Evolutionary conservation across 73 alveolate genomes (phyloP), one percentile per base, ranked within the genome.

Genomic region (Blepharisma japonicum): DNA sequence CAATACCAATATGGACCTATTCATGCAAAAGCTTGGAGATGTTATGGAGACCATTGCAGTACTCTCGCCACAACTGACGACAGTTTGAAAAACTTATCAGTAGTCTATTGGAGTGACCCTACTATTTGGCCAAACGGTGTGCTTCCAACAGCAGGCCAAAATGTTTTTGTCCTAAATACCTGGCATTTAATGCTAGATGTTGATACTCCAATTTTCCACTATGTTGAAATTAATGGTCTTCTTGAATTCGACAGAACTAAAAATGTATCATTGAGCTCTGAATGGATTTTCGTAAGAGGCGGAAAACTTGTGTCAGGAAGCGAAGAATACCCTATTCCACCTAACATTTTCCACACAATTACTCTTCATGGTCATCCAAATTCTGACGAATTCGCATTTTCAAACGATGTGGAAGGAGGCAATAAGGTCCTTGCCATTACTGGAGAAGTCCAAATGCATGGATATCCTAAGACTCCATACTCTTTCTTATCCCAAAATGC

Each of bases 341-440:
- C 14, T 8, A 25, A n/a, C 23, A 20, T 61, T 61, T 9, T 9
- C 14, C 74, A 61, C 23, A 14, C n/a, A 9, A 25, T 61, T 18
- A 25, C 23, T 61, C 46, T 61, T 14, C 23, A 61, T 61, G 74
- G 74, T 2, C 47, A 25, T 14, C 47, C 74, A 14, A 18, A 18
- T 2, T n/a, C 14, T 61, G 74, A 61, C 0, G 14, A n/a, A 18
- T 61, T 61, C 23, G 74, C 74, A 20, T 61, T 61, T 25, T 14
- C 14, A 2, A n/a, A n/a, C 2, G 74, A 61, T 5, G 74, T 61
- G 0, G 47, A 61, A 61, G 74, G 74, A 18, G 74, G 74, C n/a
- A 61, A 61, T 61, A 61, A 61, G 23, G 74, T 61, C 46, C 38
- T 61, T 61, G 74, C 23, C 46, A 39, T 61, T 11, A 61, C 74